Percentiles rank a stretch among this genome's conserved stretches.
Conservation (phyloP, 768 basidiomycete species). For the Psilocybe tampanensis region DNA sequence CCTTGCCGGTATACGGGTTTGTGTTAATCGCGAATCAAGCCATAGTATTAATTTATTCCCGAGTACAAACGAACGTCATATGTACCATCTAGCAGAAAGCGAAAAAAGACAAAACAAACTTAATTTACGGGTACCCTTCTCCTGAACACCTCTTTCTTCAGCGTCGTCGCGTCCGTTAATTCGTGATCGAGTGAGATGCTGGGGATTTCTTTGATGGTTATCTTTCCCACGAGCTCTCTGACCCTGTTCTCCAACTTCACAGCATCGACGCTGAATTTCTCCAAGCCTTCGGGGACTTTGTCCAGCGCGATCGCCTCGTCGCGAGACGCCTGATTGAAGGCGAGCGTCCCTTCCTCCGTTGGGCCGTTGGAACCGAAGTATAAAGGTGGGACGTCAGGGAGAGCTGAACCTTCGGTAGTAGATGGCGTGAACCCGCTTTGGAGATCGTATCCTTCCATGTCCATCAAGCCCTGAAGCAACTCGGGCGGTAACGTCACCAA, state of each 20-base stretch:
- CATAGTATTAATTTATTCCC: too few relatives aligned
- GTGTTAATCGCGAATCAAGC: too few relatives aligned
- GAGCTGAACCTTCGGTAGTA: not conserved
- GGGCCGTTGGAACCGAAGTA: constrained; percentile 15
- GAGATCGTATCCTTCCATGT: constrained; percentile 9
- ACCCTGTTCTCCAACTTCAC: constrained; percentile 27
- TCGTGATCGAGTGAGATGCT: too few relatives aligned
- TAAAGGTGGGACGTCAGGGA: constrained; percentile 6
- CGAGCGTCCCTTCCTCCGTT: constrained; percentile 14
- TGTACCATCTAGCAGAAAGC: too few relatives aligned
- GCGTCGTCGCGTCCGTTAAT: too few relatives aligned
- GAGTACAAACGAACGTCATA: too few relatives aligned
- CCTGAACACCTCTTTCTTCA: too few relatives aligned
- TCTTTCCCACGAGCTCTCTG: not conserved
- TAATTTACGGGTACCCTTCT: too few relatives aligned
- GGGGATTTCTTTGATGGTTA: too few relatives aligned
- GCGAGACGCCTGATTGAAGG: constrained; percentile 24
- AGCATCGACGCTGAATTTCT: constrained; percentile 36
- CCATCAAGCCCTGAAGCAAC: constrained; percentile 29
- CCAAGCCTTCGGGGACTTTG: constrained; percentile 38
- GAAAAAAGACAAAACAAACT: too few relatives aligned
- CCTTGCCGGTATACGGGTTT: too few relatives aligned
- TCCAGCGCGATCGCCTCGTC: constrained; percentile 30
- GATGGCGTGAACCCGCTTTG: not conserved
- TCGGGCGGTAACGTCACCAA: constrained; percentile 37